These are phyloP conservation scores for Sarocladium strictum DNA, from an alignment of 2,329 filamentous ascomycete species.

Conservation along the genomic window DNA sequence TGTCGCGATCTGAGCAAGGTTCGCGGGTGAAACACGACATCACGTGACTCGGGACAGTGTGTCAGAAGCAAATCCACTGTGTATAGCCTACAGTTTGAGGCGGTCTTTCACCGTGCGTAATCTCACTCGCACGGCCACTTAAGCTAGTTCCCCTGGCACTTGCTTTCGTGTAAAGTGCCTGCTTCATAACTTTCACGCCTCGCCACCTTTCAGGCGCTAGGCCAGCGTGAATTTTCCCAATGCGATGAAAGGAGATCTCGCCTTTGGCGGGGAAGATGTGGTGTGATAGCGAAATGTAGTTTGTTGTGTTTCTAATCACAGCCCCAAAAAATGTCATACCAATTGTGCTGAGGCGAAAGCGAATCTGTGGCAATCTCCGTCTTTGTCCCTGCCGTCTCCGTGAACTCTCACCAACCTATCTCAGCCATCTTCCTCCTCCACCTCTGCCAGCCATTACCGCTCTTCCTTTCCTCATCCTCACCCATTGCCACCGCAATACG, in stretches of 20 bases:
- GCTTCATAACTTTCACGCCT: slow-evolving; percentile 6
- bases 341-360: not conserved
- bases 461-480: no score
- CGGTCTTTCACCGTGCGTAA: not conserved
- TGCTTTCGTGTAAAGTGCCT: slow-evolving; percentile 8
- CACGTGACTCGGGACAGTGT: slow-evolving; percentile 10
- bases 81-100: no score
- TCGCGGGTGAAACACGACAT: slow-evolving; percentile 9
- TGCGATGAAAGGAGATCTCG: not conserved
- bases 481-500: no score
- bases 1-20: not conserved
- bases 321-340: not conserved
- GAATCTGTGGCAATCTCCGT: not conserved
- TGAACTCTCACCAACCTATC: not conserved
- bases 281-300: not conserved
- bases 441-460: no score
- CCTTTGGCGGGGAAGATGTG: not conserved
- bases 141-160: not conserved
- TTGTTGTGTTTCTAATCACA: not conserved
- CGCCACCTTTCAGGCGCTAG: slow-evolving; percentile 7
- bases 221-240: slow-evolving; percentile 7
- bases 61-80: not conserved
- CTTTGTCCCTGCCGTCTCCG: not conserved
- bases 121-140: not conserved
- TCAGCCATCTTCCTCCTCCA: no score